Percentiles rank a stretch among this genome's conserved stretches.
phyloP scores from a whole-genome alignment of 2,329 filamentous ascomycete genomes.

The Aureobasidium mangrovei region DNA sequence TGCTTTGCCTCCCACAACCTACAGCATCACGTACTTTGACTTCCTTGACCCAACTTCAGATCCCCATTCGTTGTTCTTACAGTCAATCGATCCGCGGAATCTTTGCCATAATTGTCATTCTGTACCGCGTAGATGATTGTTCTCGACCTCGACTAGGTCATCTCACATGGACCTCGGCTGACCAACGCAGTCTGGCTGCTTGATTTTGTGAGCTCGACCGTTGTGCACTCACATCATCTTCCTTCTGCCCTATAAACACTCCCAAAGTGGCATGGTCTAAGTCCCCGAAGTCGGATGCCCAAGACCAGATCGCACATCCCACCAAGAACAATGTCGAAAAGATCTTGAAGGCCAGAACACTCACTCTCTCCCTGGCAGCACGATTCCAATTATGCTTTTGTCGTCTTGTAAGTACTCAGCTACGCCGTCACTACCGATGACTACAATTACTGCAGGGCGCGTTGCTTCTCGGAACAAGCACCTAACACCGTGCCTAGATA shows the following conservation, averaged over 20 bases:
- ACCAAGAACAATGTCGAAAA: too few species aligned
- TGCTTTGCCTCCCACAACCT: background rate
- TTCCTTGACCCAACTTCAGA: conserved; percentile 10
- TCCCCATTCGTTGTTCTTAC: background rate
- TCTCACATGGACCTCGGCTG: too few species aligned
- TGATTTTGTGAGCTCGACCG: background rate
- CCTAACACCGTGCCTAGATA: too few species aligned
- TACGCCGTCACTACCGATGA: too few species aligned
- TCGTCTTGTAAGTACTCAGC: too few species aligned
- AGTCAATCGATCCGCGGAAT: background rate
- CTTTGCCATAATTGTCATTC: background rate
- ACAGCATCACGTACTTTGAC: background rate
- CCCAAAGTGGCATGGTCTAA: background rate
- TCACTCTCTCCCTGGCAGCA: too few species aligned
- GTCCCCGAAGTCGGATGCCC: too few species aligned
- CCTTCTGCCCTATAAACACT: background rate
- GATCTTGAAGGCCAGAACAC: too few species aligned
- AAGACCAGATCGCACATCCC: too few species aligned
- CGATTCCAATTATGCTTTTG: too few species aligned
- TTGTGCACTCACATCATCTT: conserved; percentile 1
- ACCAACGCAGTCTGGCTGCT: background rate
- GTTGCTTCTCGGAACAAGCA: too few species aligned
- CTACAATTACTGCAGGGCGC: too few species aligned
- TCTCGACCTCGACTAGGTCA: background rate
- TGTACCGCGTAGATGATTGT: background rate